Base-by-base conservation (phyloP, 352 stramenopile genomes). In the Globisporangium nunn region DNA sequence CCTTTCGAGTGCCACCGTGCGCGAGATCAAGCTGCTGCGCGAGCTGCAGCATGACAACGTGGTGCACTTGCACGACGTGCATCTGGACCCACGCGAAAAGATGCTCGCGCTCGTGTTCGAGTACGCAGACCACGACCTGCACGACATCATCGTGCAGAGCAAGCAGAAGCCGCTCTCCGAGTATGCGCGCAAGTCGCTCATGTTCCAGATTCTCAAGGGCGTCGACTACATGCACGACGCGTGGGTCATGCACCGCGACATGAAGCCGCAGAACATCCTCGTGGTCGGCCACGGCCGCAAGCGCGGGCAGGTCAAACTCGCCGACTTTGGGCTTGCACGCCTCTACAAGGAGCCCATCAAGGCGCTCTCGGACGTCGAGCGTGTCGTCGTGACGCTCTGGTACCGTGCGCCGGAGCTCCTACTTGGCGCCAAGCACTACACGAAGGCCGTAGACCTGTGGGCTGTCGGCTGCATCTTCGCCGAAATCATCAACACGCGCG, bases 361-460 rank as follows among this genome's bases (percentile, higher is more conserved):
- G 55, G 81, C 85, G 33, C 74, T 96, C 4, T 89, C 85, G 40
- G 85, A 95, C 54, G 85, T 95, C 7, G 85, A 95, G 64, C 77
- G 85, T 23, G 82, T 98, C 46, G 96, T 99, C 17, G 96, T 99
- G 53, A 98, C 94, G 31, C 75, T 98, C 5, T 98, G 93, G 96
- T 98, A 98, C 59, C 81, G 95, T 10, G 92, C 94, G 6, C 93
- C 93, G 1, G 96, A 98, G 70, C 76, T 98, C 30, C 69, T 98
- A 33, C 66, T 98, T 0, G 96, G 95, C 17, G 82, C 83, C 15
- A 89, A 92, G 56, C 79, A 95, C 58, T 99, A 99, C 68, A 97
- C 89, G 17, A 91, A 94, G 47, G 77, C 90, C 10, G 91, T 99
- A n/a, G 96, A 99, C 64, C 87, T 99, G 63, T 99, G 95, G 95